Percentiles rank a stretch among this genome's conserved stretches.
Evolutionary conservation across 2,329 filamentous ascomycete genomes (phyloP).

Genomic region (Ilyonectria sp.): DNA sequence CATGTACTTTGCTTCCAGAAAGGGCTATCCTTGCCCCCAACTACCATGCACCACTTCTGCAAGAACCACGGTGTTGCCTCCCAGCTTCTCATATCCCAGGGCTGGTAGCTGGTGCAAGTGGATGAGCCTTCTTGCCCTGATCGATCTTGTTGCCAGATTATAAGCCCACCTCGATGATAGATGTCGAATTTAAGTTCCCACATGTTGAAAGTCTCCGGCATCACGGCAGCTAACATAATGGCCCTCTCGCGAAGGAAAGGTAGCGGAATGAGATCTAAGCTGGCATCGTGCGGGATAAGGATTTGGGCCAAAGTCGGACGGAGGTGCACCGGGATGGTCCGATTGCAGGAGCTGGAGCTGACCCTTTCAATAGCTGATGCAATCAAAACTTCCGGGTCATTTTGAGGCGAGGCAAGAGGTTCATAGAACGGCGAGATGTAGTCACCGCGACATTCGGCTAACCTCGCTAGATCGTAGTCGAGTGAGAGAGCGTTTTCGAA

Average conservation of each 20-base stretch:
- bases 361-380: background rate
- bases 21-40: conserved; percentile 38
- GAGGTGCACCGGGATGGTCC: conserved; percentile 36
- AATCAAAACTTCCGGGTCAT: conserved; percentile 26
- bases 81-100: conserved; percentile 49
- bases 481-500: conserved; percentile 43
- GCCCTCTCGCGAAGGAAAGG: conserved; percentile 45
- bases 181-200: conserved; percentile 49
- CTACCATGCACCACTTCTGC: conserved; percentile 44
- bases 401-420: conserved; percentile 21
- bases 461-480: conserved; percentile 25
- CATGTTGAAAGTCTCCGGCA: conserved; percentile 39
- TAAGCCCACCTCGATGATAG: conserved; percentile 40
- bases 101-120: conserved; percentile 30
- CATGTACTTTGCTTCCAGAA: conserved; percentile 42
- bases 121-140: background rate
- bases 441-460: conserved; percentile 34
- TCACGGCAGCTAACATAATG: conserved; percentile 44
- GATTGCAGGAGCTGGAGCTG: conserved; percentile 3
- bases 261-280: conserved; percentile 46
- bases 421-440: conserved; percentile 46
- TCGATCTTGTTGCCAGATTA: conserved; percentile 32
- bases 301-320: conserved; percentile 46
- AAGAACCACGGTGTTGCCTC: conserved; percentile 50
- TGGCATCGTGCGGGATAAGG: conserved; percentile 46